phyloP scores from a whole-genome alignment of 768 basidiomycete species.

The Hemileccinum impolitum region DNA sequence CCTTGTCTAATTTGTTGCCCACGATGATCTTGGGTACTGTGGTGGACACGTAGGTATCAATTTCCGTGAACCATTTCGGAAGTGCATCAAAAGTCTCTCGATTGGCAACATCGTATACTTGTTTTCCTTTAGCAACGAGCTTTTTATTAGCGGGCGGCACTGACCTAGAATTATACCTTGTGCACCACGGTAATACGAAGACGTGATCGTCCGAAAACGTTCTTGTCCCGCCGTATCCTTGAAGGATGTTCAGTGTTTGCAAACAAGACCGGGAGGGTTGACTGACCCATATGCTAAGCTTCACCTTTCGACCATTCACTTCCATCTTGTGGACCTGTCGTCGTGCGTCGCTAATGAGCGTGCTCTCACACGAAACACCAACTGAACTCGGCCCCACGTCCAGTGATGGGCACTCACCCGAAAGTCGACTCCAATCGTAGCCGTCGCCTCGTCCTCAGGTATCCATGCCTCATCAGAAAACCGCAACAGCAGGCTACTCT shows the following conservation, averaged over 20 bases:
- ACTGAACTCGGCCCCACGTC: too few relatives aligned
- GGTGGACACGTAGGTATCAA: slow-evolving; percentile 86
- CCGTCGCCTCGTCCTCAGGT: slow-evolving; percentile 83
- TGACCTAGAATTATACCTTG: slow-evolving; percentile 77
- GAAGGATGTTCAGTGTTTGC: too few relatives aligned
- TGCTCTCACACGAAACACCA: background rate
- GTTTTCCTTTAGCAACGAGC: background rate
- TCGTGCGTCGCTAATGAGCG: background rate
- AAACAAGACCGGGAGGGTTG: background rate
- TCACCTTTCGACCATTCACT: slow-evolving; percentile 77
- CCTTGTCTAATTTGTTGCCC: slow-evolving; percentile 94
- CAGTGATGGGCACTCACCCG: slow-evolving; percentile 46
- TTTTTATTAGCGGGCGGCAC: background rate
- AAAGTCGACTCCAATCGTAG: slow-evolving; percentile 85
- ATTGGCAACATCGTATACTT: slow-evolving; percentile 94
- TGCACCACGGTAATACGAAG: slow-evolving; percentile 89
- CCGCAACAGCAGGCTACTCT: slow-evolving; percentile 86
- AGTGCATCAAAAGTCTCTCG: slow-evolving; percentile 92
- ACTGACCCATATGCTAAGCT: slow-evolving; percentile 94
- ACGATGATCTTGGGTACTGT: slow-evolving; percentile 94
- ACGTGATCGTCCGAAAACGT: slow-evolving; percentile 92
- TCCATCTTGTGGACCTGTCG: slow-evolving; percentile 92
- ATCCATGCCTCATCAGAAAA: slow-evolving; percentile 97
- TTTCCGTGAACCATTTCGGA: slow-evolving; percentile 88
- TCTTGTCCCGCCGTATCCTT: slow-evolving; percentile 74